These are phyloP conservation scores for Aspergillus proliferans DNA, from an alignment of 2,329 filamentous ascomycete species.

Conservation along the genomic window DNA sequence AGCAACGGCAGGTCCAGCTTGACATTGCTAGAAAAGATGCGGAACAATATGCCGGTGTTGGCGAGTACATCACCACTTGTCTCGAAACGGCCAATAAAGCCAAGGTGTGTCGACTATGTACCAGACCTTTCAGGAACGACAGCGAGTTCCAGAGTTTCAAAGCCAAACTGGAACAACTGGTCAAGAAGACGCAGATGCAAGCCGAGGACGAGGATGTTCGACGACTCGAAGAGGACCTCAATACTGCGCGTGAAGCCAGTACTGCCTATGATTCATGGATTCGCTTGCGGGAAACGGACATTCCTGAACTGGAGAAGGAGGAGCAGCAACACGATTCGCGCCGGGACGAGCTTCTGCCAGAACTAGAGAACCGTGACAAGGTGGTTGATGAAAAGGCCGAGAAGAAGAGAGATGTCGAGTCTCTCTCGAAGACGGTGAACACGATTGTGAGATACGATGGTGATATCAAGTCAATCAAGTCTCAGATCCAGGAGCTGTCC, in stretches of 20 bases:
- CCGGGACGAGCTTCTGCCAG: conserved; percentile 53
- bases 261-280: conserved; percentile 68
- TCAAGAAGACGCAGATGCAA: conserved; percentile 47
- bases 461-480: conserved; percentile 65
- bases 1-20: conserved; percentile 46
- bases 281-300: conserved; percentile 60
- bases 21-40: conserved; percentile 56
- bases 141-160: conserved; percentile 58
- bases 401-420: conserved; percentile 66
- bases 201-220: conserved; percentile 58
- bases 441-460: conserved; percentile 66
- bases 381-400: conserved; percentile 57
- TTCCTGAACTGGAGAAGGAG: conserved; percentile 63
- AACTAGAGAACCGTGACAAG: conserved; percentile 63
- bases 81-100: conserved; percentile 59
- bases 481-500: conserved; percentile 67
- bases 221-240: conserved; percentile 57
- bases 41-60: conserved; percentile 60
- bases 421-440: conserved; percentile 67
- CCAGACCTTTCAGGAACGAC: conserved; percentile 58
- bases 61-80: conserved; percentile 65
- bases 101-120: conserved; percentile 71
- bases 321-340: conserved; percentile 57
- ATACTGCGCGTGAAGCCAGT: conserved; percentile 56
- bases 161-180: conserved; percentile 56